A percentile compares a stretch with the other conserved stretches of the same genome.
Conservation (phyloP, 2,329 filamentous ascomycete genomes). For the Davidsoniella australis region DNA sequence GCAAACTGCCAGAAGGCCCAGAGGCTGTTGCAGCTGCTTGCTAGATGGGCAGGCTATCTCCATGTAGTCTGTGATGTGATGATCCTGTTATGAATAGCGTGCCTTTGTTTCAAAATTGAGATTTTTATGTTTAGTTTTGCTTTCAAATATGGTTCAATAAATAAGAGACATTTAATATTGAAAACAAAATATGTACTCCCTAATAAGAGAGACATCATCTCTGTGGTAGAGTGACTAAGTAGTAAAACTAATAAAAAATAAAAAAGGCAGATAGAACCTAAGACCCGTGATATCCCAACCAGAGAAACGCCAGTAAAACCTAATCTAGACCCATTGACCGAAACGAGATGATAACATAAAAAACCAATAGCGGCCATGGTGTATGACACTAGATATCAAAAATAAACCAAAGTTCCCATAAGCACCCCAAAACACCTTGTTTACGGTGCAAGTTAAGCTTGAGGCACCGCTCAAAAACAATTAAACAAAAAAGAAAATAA, state of each 20-base stretch:
- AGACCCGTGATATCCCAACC: neutral
- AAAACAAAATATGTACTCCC: no score
- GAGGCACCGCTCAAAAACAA: neutral
- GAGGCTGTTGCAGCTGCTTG: neutral
- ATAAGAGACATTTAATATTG: neutral
- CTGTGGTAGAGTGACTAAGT: no score
- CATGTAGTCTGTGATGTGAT: neutral
- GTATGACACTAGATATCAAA: no score
- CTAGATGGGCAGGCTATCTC: neutral
- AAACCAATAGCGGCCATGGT: no score
- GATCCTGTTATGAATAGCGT: neutral
- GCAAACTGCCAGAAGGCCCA: slow-evolving; percentile 36
- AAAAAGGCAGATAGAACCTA: neutral
- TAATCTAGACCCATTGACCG: no score
- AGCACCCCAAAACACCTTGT: no score
- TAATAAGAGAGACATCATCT: neutral
- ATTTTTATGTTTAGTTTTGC: neutral
- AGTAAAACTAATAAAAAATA: neutral
- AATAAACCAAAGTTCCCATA: no score
- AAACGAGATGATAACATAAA: no score
- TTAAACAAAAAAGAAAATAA: neutral
- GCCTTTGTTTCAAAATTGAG: no score
- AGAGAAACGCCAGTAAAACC: neutral
- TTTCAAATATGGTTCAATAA: no score
- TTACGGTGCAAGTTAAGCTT: no score